Base-by-base conservation (phyloP, 179 eudicot species). In the Silene coronaria region DNA sequence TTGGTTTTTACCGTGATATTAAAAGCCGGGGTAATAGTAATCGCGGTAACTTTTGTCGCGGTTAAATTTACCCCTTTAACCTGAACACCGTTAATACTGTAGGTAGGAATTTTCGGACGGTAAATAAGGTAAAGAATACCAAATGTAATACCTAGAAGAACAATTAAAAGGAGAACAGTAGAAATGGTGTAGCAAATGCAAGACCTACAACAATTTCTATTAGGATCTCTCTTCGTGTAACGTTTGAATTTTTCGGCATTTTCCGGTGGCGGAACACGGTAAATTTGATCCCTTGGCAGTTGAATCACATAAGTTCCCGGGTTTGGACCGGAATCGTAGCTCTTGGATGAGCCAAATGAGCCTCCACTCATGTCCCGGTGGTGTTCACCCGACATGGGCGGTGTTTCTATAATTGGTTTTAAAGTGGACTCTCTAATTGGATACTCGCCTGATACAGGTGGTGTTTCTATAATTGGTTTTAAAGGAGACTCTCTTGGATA, bases 271-370 rank as follows among this genome's bases (percentile, higher is more conserved):
- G 97, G 97, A 26, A 84, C 80, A 23, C 91, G 89, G 83, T 80
- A 90, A 32, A 92, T 80, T 42, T 91, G 97, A 27, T 92, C 97
- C 68, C 86, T 91, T 1, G 97, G 92, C 21, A 92, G 46, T 77
- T 89, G 94, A 21, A 92, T 78, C 19, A 92, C 86, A 74, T 91
- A 91, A 0, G 97, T 91, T 6, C 85, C 89, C 14, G 94, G 80
- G 27, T 89, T 84, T 3, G 88, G 88, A 24, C 76, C 72, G 23
- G 75, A 30, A 2, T 58, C 73, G 17, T 76, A 79, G 58, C 87
- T 84, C 57, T 80, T 82, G 4, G 87, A 85, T 62, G 82, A 85
- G 62, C 77, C 71, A 19, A 78, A 76, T 2, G 87, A 85, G 38
- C 82, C 87, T 45, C 80, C 84, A 66, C 87, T 85, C 72, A 68